Evolutionary conservation across 495 filamentous ascomycete genomes (phyloP), one percentile per base, ranked within the genome.

Genomic region (Amniculicola lignicola): DNA sequence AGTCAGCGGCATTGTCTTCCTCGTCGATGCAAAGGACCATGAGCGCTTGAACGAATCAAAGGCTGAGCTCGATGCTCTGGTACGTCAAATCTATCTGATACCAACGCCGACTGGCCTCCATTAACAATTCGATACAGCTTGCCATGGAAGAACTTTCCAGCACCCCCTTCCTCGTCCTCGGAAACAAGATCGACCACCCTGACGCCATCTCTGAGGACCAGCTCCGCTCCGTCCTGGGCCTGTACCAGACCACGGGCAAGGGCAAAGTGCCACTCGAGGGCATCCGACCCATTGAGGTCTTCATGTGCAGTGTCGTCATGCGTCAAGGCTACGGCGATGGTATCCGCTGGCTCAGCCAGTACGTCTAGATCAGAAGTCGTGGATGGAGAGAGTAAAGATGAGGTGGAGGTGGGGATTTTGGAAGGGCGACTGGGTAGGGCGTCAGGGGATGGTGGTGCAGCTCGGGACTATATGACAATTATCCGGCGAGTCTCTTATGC

Each of bases 301-400:
- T 96, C 75, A 96, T 96, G 92, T 96, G 91, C 80, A 92, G 87
- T 66, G 90, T 96, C 67, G 90, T 96, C 50, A 96, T 95, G 93
- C 80, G 92, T 70, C 91, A 96, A 75, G 92, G 85, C 40, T 90
- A 90, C 67, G 86, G 87, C 45, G 86, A 90, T 66, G 86, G 77
- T 25, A 86, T 90, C 64, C 77, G 85, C 68, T 90, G 86, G 86
- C 74, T 88, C 69, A 87, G 84, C 50, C 85, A 88, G 70, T 88
- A 88, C 57, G 84, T 88, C 63, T 88, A 81, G 69, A n/a, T n/a
- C n/a, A n/a, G n/a, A n/a, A n/a, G n/a, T n/a, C n/a, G n/a, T n/a
- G n/a, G n/a, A n/a, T n/a, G n/a, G n/a, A n/a, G n/a, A n/a, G n/a
- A n/a, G n/a, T n/a, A n/a, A n/a, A n/a, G n/a, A n/a, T n/a, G n/a